phyloP scores from a whole-genome alignment of 257 asterid genomes.

The Solanum neorickii region DNA sequence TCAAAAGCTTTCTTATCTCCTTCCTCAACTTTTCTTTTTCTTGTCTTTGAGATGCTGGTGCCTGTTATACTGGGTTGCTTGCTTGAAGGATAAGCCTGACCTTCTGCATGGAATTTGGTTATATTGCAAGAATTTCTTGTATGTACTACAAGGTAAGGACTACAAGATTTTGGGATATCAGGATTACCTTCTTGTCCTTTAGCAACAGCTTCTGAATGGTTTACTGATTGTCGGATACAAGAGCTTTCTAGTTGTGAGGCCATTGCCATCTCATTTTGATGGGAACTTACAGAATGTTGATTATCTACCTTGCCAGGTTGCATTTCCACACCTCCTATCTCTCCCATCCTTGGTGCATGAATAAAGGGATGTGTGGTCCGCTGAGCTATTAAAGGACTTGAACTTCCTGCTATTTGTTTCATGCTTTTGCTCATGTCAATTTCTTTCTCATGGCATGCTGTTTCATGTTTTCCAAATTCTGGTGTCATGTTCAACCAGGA shows the following conservation, averaged over 20 bases:
- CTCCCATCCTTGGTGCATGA: conserved; percentile 19
- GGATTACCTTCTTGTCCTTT: conserved; percentile 30
- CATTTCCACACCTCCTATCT: conserved; percentile 9
- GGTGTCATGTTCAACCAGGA: conserved; percentile 24
- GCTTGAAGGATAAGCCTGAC: conserved; percentile 5
- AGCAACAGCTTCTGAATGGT: conserved; percentile 27
- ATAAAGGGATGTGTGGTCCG: conserved; percentile 13
- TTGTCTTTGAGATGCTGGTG: conserved; percentile 24
- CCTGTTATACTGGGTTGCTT: conserved; percentile 10
- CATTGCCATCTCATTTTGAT: conserved; percentile 17
- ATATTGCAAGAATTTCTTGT: not conserved
- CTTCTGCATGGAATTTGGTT: conserved; percentile 7
- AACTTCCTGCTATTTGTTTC: conserved; percentile 22
- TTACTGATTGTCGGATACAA: conserved; percentile 12
- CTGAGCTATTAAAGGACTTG: conserved; percentile 11
- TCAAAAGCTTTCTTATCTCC: conserved; percentile 36
- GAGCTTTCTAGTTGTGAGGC: conserved; percentile 18
- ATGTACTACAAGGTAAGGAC: not conserved
- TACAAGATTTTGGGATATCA: not conserved
- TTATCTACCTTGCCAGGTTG: conserved; percentile 11
- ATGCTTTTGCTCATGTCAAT: conserved; percentile 7
- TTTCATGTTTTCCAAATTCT: conserved; percentile 33
- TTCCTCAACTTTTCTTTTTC: conserved; percentile 45
- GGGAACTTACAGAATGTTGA: conserved; percentile 14
- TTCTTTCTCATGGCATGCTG: conserved; percentile 22